These are phyloP conservation scores for Rhynchosporium agropyri DNA, from an alignment of 2,329 filamentous ascomycete genomes.

Conservation along the genomic window DNA sequence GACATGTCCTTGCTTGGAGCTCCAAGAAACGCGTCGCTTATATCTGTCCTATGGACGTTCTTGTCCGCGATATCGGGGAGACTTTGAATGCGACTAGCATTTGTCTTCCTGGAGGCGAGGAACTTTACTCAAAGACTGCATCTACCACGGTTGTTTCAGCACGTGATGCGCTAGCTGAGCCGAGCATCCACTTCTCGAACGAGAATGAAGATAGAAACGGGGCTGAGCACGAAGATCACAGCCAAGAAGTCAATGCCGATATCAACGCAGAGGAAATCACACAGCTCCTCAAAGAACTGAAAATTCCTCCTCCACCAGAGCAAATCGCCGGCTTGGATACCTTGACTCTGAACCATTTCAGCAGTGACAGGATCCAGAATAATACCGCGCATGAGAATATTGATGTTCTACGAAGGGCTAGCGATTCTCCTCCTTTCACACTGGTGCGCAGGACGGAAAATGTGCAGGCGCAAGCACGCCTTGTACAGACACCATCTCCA, in stretches of 20 bases:
- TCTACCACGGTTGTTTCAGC: background rate
- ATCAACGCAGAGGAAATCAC: conserved; percentile 24
- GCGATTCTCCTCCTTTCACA: background rate
- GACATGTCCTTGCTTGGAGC: conserved; percentile 89
- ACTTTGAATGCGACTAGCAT: conserved; percentile 72
- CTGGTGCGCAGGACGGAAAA: conserved; percentile 4
- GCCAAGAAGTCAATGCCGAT: conserved; percentile 13
- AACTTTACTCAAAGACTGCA: conserved; percentile 20
- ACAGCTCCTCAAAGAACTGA: conserved; percentile 25
- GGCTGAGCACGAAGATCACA: background rate
- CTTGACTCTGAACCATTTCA: conserved; percentile 1
- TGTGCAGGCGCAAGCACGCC: background rate
- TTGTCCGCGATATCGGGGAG: conserved; percentile 81
- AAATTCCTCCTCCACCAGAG: conserved; percentile 28
- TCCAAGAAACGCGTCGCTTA: conserved; percentile 80
- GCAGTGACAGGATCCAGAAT: background rate
- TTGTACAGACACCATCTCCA: background rate
- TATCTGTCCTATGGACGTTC: conserved; percentile 91
- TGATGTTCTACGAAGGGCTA: background rate
- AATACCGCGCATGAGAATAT: background rate
- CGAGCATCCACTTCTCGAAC: background rate
- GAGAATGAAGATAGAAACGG: background rate
- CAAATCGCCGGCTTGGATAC: conserved; percentile 29
- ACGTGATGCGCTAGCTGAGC: background rate
- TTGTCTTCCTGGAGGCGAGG: conserved; percentile 65